A percentile compares a stretch with the other conserved stretches of the same genome.
Conservation (phyloP, 768 basidiomycete species). For the Pulveroboletus sp. region DNA sequence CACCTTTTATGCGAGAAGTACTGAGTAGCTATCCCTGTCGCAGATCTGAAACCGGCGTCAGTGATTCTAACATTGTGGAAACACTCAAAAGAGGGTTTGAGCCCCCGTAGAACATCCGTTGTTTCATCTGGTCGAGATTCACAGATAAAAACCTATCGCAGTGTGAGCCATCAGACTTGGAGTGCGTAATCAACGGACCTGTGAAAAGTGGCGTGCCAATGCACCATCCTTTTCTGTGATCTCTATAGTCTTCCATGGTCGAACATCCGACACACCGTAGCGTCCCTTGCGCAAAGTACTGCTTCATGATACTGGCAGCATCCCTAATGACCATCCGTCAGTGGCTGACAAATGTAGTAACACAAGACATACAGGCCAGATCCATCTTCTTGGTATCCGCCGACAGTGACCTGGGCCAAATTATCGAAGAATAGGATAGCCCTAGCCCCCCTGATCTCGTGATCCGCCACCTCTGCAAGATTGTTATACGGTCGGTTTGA, state of each 20-base stretch:
- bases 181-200: neutral
- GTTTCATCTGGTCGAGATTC: constrained; percentile 1
- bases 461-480: constrained; percentile 5
- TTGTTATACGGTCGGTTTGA: no score
- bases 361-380: constrained; percentile 7
- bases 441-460: constrained; percentile 4
- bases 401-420: constrained; percentile 6
- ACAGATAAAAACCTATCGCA: neutral
- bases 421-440: constrained; percentile 11
- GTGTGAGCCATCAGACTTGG: neutral
- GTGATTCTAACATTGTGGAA: constrained; percentile 4
- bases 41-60: constrained; percentile 2
- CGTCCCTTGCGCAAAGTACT: constrained; percentile 2
- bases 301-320: constrained; percentile 9
- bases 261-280: constrained; percentile 7
- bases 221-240: constrained; percentile 12
- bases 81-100: neutral
- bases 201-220: constrained; percentile 5
- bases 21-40: neutral
- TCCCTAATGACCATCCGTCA: no score
- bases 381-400: constrained; percentile 6
- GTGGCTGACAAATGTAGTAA: no score
- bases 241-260: constrained; percentile 5
- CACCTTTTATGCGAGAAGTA: constrained; percentile 8
- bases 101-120: constrained; percentile 1